phyloP scores from a whole-genome alignment of 1,284 basidiomycete species.

The Irpex lacteus region DNA sequence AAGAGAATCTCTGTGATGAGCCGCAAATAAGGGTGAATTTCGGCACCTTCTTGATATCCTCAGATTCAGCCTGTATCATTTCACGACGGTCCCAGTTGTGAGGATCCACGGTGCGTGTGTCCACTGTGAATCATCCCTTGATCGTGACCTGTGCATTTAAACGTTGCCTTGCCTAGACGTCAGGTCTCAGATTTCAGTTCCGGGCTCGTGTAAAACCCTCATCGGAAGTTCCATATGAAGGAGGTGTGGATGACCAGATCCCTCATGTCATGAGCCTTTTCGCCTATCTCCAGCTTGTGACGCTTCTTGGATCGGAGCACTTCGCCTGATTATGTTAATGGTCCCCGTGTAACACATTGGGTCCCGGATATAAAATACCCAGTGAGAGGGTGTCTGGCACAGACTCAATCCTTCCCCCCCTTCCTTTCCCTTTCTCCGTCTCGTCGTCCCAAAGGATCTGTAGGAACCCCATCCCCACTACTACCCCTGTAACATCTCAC shows the following conservation, averaged over 20 bases:
- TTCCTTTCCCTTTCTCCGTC: slow-evolving; percentile 16
- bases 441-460: background rate
- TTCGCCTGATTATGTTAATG: background rate
- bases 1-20: background rate
- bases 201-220: background rate
- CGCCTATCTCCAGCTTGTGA: background rate
- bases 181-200: background rate
- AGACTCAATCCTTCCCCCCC: background rate
- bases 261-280: background rate
- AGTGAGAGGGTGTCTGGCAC: background rate
- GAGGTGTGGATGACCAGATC: background rate
- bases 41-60: background rate
- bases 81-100: background rate
- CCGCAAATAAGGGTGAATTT: background rate
- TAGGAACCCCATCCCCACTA: too few species aligned
- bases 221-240: background rate
- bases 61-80: background rate
- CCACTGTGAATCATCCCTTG: background rate
- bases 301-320: background rate
- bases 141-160: background rate
- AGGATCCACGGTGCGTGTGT: slow-evolving; percentile 1
- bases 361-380: background rate
- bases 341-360: background rate
- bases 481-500: slow-evolving; percentile 6
- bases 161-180: background rate